Conservation (phyloP, 768 basidiomycete species). For the Mycena rosella region DNA sequence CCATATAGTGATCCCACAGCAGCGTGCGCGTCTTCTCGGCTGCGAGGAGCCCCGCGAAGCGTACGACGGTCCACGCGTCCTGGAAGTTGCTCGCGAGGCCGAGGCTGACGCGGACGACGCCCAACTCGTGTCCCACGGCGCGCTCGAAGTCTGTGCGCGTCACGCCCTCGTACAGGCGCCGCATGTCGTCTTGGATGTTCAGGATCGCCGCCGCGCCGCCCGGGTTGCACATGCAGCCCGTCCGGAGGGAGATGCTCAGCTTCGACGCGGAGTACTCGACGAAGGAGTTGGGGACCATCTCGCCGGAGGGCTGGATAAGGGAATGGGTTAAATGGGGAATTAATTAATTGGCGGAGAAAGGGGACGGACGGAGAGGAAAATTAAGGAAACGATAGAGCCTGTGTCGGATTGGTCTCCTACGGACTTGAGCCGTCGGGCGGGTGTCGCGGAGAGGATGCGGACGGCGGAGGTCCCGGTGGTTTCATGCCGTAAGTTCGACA, state of each 20-base stretch:
- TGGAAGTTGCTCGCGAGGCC: slow-evolving; percentile 85
- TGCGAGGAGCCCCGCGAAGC: slow-evolving; percentile 62
- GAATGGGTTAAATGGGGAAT: slow-evolving; percentile 9
- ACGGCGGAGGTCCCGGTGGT: slow-evolving; percentile 70
- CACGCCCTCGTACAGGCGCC: slow-evolving; percentile 66
- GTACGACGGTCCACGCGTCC: slow-evolving; percentile 73
- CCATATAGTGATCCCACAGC: slow-evolving; percentile 58
- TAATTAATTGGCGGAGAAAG: background rate
- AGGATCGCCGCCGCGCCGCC: slow-evolving; percentile 83
- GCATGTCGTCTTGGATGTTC: slow-evolving; percentile 76
- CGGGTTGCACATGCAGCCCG: slow-evolving; percentile 92
- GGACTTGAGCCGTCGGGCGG: slow-evolving; percentile 63
- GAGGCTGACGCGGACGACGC: slow-evolving; percentile 82
- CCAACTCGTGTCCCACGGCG: slow-evolving; percentile 74
- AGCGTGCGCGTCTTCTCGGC: slow-evolving; percentile 49
- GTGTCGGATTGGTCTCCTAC: slow-evolving; percentile 77
- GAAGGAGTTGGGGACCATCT: slow-evolving; percentile 79
- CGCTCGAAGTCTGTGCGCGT: slow-evolving; percentile 73
- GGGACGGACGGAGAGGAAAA: slow-evolving; percentile 72
- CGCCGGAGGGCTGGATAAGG: slow-evolving; percentile 67
- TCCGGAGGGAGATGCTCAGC: slow-evolving; percentile 79
- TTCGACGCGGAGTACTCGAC: slow-evolving; percentile 76
- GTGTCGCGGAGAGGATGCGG: slow-evolving; percentile 74
- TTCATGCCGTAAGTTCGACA: slow-evolving; percentile 73
- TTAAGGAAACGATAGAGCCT: slow-evolving; percentile 71